Evolutionary conservation across 78 protist species (phyloP).

Genomic region (Dictyostelium brefeldianum): DNA sequence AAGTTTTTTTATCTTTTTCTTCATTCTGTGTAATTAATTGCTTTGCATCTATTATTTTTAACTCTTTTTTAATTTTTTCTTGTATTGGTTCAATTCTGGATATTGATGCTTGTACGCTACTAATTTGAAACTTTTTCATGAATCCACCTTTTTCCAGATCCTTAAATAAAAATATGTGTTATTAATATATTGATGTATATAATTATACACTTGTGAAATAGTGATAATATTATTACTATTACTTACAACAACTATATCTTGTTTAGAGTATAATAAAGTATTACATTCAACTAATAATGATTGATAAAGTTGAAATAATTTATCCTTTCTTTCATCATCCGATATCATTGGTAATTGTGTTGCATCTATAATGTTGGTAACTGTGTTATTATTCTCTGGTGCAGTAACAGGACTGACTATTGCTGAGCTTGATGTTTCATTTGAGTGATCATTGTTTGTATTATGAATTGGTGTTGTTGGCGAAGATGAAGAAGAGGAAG

Average conservation of each 20-base stretch:
- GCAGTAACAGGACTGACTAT: conserved; percentile 8
- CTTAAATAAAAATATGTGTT: neutral
- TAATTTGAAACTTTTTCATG: conserved; percentile 47
- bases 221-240: neutral
- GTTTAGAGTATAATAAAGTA: conserved; percentile 53
- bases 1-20: conserved; percentile 14
- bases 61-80: conserved; percentile 31
- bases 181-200: too few relatives aligned
- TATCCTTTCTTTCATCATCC: conserved; percentile 62
- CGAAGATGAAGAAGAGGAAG: neutral
- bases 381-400: neutral
- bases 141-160: conserved; percentile 68
- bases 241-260: conserved; percentile 18
- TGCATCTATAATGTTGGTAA: neutral
- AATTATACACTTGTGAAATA: neutral
- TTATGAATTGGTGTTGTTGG: neutral
- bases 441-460: neutral
- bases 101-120: conserved; percentile 16
- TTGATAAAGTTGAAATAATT: conserved; percentile 39
- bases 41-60: conserved; percentile 35
- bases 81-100: conserved; percentile 45
- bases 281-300: conserved; percentile 56
- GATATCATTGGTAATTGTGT: conserved; percentile 6
- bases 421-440: neutral
- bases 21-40: conserved; percentile 6